These are phyloP conservation scores for Dentipellis fragilis DNA, from an alignment of 768 basidiomycete genomes.

Conservation along the genomic window DNA sequence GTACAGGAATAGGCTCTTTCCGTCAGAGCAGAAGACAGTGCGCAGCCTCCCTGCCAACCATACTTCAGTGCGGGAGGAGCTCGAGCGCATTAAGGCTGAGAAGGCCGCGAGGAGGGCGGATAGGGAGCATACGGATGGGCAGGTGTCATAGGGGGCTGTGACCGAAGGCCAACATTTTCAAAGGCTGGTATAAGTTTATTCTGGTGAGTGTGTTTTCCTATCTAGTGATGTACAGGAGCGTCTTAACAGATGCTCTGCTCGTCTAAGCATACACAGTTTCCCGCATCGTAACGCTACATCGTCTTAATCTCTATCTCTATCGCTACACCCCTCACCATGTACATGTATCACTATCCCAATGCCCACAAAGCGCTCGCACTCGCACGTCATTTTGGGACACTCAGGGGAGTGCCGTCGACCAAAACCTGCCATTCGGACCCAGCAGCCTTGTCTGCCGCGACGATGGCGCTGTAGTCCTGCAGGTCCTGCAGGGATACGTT, in stretches of 20 bases:
- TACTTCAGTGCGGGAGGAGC: conserved; percentile 52
- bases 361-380: too few relatives aligned
- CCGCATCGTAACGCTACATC: background rate
- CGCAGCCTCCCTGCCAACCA: conserved; percentile 62
- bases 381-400: background rate
- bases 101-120: conserved; percentile 35
- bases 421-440: background rate
- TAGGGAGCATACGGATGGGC: conserved; percentile 29
- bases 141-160: conserved; percentile 9
- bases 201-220: background rate
- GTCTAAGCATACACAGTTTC: background rate
- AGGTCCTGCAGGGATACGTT: conserved; percentile 52
- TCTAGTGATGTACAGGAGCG: background rate
- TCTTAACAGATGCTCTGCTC: background rate
- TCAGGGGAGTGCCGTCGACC: background rate
- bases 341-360: background rate
- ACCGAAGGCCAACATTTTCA: conserved; percentile 19
- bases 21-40: conserved; percentile 44
- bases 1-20: conserved; percentile 70
- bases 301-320: background rate
- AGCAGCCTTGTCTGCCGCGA: conserved; percentile 23
- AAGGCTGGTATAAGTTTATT: conserved; percentile 6
- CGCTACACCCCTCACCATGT: background rate
- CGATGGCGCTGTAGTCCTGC: conserved; percentile 32
- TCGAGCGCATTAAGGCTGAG: conserved; percentile 62